Evolutionary conservation across 2,329 filamentous ascomycete species (phyloP).

Genomic region (Chaetomiaceae sp.): DNA sequence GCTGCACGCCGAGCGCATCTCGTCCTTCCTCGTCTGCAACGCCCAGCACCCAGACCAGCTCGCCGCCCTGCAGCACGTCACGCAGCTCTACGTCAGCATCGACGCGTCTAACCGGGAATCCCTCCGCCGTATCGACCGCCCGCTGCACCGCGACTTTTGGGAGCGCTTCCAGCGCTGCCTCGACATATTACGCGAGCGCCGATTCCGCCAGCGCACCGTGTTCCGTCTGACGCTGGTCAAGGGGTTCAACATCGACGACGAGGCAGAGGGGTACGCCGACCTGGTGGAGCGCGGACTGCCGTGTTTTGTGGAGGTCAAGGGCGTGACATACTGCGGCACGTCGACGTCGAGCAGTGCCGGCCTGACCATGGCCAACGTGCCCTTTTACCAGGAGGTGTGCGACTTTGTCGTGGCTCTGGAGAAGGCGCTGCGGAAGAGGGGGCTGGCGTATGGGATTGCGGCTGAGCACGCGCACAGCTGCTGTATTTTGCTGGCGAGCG

Average conservation of each 20-base stretch:
- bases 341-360: constrained; percentile 78
- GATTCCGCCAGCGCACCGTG: constrained; percentile 84
- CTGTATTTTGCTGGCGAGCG: constrained; percentile 81
- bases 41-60: constrained; percentile 93
- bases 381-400: constrained; percentile 87
- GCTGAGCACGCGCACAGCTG: constrained; percentile 95
- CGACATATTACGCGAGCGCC: constrained; percentile 78
- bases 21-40: constrained; percentile 93
- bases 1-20: constrained; percentile 82
- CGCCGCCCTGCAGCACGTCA: constrained; percentile 75
- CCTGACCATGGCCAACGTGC: constrained; percentile 94
- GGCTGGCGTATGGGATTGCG: constrained; percentile 81
- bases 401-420: constrained; percentile 77
- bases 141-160: constrained; percentile 95
- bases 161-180: constrained; percentile 89
- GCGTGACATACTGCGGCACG: constrained; percentile 94
- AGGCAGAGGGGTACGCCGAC: constrained; percentile 83
- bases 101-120: constrained; percentile 89
- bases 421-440: constrained; percentile 61
- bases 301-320: constrained; percentile 93
- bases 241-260: constrained; percentile 95
- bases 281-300: constrained; percentile 82
- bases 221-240: constrained; percentile 95
- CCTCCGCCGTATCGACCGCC: constrained; percentile 82
- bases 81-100: constrained; percentile 93